Conservation (phyloP, 371 early-diverging fungal species). For the Cladochytrium tenue region DNA sequence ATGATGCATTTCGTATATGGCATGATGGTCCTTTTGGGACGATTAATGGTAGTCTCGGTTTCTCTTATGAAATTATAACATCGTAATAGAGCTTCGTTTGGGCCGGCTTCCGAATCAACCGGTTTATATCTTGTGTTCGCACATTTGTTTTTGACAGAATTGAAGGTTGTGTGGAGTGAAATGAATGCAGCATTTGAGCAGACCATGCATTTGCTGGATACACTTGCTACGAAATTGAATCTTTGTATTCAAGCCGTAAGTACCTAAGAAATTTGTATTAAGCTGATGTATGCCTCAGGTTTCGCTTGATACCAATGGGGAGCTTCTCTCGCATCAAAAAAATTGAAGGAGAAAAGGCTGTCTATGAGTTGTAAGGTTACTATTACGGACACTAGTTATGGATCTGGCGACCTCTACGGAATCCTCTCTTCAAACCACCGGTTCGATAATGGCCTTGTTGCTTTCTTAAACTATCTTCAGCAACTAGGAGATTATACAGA, state of each 20-base stretch:
- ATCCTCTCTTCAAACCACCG: conserved; percentile 83
- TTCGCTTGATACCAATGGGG: conserved; percentile 86
- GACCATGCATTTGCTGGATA: conserved; percentile 79
- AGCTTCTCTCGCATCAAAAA: conserved; percentile 88
- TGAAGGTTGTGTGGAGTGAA: conserved; percentile 87
- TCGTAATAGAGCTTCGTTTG: conserved; percentile 66
- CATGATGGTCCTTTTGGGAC: conserved; percentile 87
- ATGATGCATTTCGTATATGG: conserved; percentile 86
- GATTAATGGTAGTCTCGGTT: conserved; percentile 68
- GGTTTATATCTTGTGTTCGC: conserved; percentile 29
- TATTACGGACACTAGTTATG: conserved; percentile 63
- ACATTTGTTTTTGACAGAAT: not conserved
- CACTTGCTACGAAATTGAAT: conserved; percentile 80
- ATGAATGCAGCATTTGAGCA: conserved; percentile 97
- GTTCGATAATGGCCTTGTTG: conserved; percentile 88
- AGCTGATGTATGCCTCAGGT: conserved; percentile 42
- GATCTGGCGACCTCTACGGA: conserved; percentile 80
- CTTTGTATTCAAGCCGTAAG: conserved; percentile 77
- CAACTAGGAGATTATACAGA: conserved; percentile 82
- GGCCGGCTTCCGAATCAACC: conserved; percentile 77
- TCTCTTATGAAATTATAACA: not conserved
- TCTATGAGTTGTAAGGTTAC: conserved; percentile 75
- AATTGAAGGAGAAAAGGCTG: conserved; percentile 69
- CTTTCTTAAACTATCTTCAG: conserved; percentile 83
- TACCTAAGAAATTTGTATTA: no score